Evolutionary conservation across 179 eudicot genomes (phyloP).

Genomic region (Carnegiea gigantea): DNA sequence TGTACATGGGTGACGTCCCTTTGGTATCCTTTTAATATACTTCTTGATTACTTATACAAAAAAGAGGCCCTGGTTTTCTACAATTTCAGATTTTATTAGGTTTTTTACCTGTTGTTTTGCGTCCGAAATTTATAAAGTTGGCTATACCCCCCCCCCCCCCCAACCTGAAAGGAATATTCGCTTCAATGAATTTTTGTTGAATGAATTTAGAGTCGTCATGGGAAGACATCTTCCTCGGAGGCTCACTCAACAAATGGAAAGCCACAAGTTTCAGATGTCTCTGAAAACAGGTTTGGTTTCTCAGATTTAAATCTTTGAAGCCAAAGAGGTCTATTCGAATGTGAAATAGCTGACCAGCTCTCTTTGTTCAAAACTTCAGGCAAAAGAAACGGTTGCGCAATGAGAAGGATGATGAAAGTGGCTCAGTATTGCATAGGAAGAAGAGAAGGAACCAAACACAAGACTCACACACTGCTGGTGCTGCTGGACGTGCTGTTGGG

Average conservation of each 20-base stretch:
- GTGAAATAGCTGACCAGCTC: neutral
- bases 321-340: neutral
- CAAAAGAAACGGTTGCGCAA: slow-evolving; percentile 41
- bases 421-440: slow-evolving; percentile 34
- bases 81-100: too few relatives aligned
- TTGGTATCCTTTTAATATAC: too few relatives aligned
- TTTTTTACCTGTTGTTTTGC: neutral
- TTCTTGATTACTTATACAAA: too few relatives aligned
- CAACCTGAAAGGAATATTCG: neutral
- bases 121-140: neutral
- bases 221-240: slow-evolving; percentile 55
- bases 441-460: slow-evolving; percentile 37
- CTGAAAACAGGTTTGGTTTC: slow-evolving; percentile 41
- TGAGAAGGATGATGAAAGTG: slow-evolving; percentile 36
- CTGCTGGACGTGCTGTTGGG: slow-evolving; percentile 15
- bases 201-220: slow-evolving; percentile 66
- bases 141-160: neutral
- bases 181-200: slow-evolving; percentile 1
- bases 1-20: too few relatives aligned
- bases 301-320: neutral
- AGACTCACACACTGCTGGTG: slow-evolving; percentile 24
- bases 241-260: slow-evolving; percentile 30
- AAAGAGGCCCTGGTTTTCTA: too few relatives aligned
- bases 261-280: slow-evolving; percentile 32
- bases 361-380: slow-evolving; percentile 33